Evolutionary conservation across 192 early-diverging fungal species (phyloP).

Genomic region (Coemansia aciculifera): DNA sequence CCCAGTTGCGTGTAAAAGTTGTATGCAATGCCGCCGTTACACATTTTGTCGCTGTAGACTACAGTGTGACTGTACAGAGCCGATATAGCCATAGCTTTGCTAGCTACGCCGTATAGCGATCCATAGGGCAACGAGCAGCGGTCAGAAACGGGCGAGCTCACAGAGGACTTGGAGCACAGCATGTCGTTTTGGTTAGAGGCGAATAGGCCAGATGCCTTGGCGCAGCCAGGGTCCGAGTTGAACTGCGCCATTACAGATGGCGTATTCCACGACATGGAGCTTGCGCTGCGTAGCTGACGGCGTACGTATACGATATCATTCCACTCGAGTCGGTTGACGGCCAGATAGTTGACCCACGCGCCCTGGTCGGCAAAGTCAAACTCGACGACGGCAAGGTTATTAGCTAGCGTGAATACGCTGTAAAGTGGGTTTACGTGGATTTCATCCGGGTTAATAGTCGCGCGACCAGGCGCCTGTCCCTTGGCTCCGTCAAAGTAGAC

Average conservation of each 20-base stretch:
- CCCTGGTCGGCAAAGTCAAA: conserved; percentile 17
- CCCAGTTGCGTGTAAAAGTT: conserved; percentile 25
- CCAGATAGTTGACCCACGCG: conserved; percentile 25
- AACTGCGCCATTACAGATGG: not conserved
- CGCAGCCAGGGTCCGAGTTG: conserved; percentile 9
- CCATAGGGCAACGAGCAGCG: conserved; percentile 35
- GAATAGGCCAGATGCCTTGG: conserved; percentile 12
- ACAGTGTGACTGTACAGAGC: conserved; percentile 29
- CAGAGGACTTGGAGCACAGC: conserved; percentile 12
- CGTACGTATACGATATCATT: conserved; percentile 16
- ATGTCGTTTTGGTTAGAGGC: conserved; percentile 13
- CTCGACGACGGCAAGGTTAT: conserved; percentile 30
- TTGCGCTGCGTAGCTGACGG: not conserved
- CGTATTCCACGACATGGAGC: conserved; percentile 6
- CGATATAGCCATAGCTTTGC: conserved; percentile 13
- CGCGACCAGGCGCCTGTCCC: conserved; percentile 9
- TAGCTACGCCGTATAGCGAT: conserved; percentile 18
- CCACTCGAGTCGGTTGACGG: conserved; percentile 28
- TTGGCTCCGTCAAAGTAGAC: conserved; percentile 23
- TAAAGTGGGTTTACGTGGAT: conserved; percentile 20
- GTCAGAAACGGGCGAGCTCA: not conserved
- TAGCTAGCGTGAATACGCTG: conserved; percentile 6
- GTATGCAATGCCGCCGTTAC: conserved; percentile 11
- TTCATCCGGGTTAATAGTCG: not conserved
- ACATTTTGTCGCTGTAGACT: conserved; percentile 13